These are phyloP conservation scores for Pseudohyphozyma bogoriensis DNA, from an alignment of 768 basidiomycete genomes.

Conservation along the genomic window DNA sequence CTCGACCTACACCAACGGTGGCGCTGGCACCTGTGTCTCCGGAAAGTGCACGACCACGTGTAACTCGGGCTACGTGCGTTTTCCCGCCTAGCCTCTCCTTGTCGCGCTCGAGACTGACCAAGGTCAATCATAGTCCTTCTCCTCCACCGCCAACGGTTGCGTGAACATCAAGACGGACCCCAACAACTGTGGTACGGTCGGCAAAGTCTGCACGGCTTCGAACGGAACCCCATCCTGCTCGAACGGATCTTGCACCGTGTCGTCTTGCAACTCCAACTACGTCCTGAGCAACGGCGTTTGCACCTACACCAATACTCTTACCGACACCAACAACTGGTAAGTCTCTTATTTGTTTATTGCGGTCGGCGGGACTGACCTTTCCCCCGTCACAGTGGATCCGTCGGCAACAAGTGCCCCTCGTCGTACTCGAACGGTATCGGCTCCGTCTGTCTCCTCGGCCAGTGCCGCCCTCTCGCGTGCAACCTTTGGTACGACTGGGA, in stretches of 20 bases:
- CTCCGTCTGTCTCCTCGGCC: conserved; percentile 5
- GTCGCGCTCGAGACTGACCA: background rate
- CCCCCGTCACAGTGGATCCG: too few relatives aligned
- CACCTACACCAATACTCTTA: conserved; percentile 12
- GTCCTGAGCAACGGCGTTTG: conserved; percentile 12
- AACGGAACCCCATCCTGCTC: conserved; percentile 6
- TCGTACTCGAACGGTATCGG: conserved; percentile 16
- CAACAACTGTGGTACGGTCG: conserved; percentile 16
- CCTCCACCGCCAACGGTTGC: too few relatives aligned
- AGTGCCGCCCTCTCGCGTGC: background rate
- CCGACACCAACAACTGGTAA: conserved; percentile 19
- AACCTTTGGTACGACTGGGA: background rate
- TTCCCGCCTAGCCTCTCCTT: background rate
- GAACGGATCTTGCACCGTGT: conserved; percentile 11
- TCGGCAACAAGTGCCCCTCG: conserved; percentile 17
- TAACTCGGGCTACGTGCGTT: background rate
- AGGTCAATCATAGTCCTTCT: background rate
- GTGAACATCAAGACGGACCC: background rate
- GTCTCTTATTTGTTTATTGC: background rate
- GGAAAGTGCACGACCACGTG: conserved; percentile 7
- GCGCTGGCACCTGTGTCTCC: conserved; percentile 8
- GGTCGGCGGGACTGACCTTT: too few relatives aligned
- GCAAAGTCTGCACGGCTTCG: background rate
- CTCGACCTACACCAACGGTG: conserved; percentile 23
- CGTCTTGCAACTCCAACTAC: conserved; percentile 10